A percentile compares a stretch with the other conserved stretches of the same genome.
Conservation (phyloP, 2,329 filamentous ascomycete genomes). For the Trichoderma harzianum region DNA sequence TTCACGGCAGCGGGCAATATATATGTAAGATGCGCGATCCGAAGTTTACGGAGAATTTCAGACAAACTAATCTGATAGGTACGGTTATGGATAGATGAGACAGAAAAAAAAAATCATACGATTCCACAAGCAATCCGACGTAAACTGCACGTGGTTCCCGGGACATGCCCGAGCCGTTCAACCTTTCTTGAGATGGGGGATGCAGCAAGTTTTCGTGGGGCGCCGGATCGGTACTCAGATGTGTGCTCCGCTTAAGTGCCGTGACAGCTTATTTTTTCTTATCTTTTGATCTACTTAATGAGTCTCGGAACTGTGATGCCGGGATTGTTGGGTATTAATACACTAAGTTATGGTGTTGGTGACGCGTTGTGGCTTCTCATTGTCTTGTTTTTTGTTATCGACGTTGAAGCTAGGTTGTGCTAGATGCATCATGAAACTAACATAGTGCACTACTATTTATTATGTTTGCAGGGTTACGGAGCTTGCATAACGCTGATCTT, state of each 20-base stretch:
- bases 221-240: conserved; percentile 7
- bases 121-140: not conserved
- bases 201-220: not conserved
- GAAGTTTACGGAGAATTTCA: not conserved
- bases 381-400: not conserved
- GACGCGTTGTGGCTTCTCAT: not conserved
- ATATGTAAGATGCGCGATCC: not conserved
- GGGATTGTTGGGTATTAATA: not conserved
- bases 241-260: not conserved
- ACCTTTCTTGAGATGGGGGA: too few relatives aligned
- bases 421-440: not conserved
- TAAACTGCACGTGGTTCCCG: not conserved
- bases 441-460: not conserved
- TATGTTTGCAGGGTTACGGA: not conserved
- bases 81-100: not conserved
- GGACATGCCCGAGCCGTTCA: not conserved
- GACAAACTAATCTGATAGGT: not conserved
- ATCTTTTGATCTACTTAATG: not conserved
- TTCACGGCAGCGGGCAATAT: not conserved
- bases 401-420: not conserved
- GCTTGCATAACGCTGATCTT: not conserved
- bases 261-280: not conserved
- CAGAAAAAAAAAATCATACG: not conserved
- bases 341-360: not conserved
- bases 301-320: not conserved